Conservation (phyloP, 129 eudicot species). For the Flaveria linearis region DNA sequence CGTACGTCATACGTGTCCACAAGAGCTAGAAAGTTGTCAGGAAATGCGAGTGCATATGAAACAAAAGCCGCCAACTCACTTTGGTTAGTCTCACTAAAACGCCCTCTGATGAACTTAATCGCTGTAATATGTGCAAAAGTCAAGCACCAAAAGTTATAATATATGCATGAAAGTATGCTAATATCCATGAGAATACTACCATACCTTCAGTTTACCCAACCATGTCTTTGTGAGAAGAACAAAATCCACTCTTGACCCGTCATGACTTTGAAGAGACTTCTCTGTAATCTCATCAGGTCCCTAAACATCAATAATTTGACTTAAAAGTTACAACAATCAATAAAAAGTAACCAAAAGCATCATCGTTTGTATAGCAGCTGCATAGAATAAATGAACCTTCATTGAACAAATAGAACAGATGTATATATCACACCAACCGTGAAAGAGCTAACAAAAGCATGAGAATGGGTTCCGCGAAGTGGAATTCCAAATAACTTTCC, state of each 20-base stretch:
- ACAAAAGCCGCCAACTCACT: constrained; percentile 95
- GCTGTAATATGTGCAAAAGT: constrained; percentile 38
- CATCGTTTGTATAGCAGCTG: background rate
- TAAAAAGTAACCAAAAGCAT: background rate
- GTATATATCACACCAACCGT: constrained; percentile 49
- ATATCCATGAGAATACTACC: constrained; percentile 12
- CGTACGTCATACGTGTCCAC: constrained; percentile 99
- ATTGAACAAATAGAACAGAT: constrained; percentile 21
- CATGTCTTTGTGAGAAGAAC: constrained; percentile 75
- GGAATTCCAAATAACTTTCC: constrained; percentile 98
- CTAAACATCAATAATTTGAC: constrained; percentile 46
- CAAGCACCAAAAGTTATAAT: background rate
- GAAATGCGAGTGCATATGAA: constrained; percentile 94
- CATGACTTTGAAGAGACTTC: constrained; percentile 64
- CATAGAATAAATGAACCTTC: background rate
- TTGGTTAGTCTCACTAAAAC: constrained; percentile 85
- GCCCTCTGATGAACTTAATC: constrained; percentile 55
- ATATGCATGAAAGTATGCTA: background rate
- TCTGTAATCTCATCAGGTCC: constrained; percentile 87
- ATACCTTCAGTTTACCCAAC: constrained; percentile 87
- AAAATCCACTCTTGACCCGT: constrained; percentile 74
- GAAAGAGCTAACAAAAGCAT: constrained; percentile 93
- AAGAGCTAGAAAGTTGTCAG: constrained; percentile 81
- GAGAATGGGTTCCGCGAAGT: constrained; percentile 97
- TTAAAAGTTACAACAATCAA: constrained; percentile 1